Evolutionary conservation across 495 filamentous ascomycete genomes (phyloP).

Genomic region (Penicillium lividum): DNA sequence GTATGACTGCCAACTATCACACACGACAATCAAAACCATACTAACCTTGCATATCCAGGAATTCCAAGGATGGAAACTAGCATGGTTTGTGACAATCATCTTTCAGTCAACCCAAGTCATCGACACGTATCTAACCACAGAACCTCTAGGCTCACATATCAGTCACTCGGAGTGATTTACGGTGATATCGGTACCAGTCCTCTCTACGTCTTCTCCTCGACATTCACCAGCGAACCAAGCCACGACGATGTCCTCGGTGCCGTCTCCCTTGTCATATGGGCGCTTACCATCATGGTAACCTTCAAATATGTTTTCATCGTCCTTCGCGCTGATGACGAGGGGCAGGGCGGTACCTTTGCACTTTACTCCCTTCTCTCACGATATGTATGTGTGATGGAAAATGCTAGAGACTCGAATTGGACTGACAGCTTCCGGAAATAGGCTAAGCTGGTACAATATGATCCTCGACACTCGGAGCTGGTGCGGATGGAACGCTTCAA

Average conservation of each 20-base stretch:
- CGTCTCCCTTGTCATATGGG: constrained; percentile 74
- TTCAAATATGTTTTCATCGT: constrained; percentile 72
- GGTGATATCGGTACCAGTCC: constrained; percentile 75
- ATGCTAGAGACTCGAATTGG: too few species aligned
- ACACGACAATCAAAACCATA: background rate
- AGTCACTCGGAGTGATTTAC: constrained; percentile 70
- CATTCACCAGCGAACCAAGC: constrained; percentile 57
- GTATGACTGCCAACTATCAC: background rate
- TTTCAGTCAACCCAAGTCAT: background rate
- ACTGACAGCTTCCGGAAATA: background rate
- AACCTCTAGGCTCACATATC: constrained; percentile 55
- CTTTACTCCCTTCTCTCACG: constrained; percentile 66
- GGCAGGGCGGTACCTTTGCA: constrained; percentile 74
- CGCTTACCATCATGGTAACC: constrained; percentile 69
- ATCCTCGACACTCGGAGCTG: constrained; percentile 17
- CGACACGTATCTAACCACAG: background rate
- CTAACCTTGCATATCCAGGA: background rate
- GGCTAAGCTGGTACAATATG: constrained; percentile 29
- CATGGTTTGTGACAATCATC: background rate
- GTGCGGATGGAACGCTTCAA: constrained; percentile 59
- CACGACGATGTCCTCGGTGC: constrained; percentile 65
- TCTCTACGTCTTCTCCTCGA: constrained; percentile 70
- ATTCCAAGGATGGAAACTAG: background rate
- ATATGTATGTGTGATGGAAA: constrained; percentile 50
- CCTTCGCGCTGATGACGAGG: constrained; percentile 69